phyloP scores from a whole-genome alignment of 371 early-diverging fungal genomes.

The Cokeromyces recurvatus region DNA sequence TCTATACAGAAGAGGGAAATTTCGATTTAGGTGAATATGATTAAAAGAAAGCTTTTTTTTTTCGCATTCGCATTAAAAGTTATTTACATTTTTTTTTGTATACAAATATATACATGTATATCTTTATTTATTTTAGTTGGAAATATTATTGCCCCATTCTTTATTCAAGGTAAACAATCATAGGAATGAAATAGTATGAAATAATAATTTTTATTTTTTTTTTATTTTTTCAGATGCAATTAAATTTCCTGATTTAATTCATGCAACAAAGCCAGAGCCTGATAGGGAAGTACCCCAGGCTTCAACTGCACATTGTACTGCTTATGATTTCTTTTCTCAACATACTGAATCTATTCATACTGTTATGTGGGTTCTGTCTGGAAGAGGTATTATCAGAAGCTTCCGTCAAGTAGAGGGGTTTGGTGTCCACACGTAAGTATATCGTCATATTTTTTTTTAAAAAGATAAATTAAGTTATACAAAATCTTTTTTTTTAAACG shows the following conservation, averaged over 20 bases:
- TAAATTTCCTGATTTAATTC: constrained; percentile 49
- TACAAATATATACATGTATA: no score
- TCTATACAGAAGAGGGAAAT: constrained; percentile 58
- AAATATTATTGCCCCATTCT: constrained; percentile 46
- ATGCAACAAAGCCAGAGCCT: constrained; percentile 48
- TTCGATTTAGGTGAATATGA: constrained; percentile 29
- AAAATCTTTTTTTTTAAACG: no score
- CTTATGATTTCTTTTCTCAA: constrained; percentile 49
- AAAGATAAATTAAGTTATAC: no score
- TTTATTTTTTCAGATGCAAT: constrained; percentile 32
- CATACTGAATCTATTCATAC: constrained; percentile 45
- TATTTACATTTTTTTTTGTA: no score
- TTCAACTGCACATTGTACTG: constrained; percentile 43
- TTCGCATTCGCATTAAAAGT: no score
- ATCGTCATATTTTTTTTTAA: background rate
- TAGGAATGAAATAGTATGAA: no score
- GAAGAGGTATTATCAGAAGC: constrained; percentile 38
- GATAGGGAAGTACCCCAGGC: constrained; percentile 45
- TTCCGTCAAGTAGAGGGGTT: constrained; percentile 47
- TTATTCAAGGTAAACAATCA: constrained; percentile 29
- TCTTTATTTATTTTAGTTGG: constrained; percentile 30
- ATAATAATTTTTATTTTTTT: background rate
- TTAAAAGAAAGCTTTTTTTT: background rate
- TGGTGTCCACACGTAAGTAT: constrained; percentile 32
- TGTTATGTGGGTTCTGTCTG: constrained; percentile 43